Conservation (phyloP, 208 protist genomes). For the Trypanosoma boissoni region DNA sequence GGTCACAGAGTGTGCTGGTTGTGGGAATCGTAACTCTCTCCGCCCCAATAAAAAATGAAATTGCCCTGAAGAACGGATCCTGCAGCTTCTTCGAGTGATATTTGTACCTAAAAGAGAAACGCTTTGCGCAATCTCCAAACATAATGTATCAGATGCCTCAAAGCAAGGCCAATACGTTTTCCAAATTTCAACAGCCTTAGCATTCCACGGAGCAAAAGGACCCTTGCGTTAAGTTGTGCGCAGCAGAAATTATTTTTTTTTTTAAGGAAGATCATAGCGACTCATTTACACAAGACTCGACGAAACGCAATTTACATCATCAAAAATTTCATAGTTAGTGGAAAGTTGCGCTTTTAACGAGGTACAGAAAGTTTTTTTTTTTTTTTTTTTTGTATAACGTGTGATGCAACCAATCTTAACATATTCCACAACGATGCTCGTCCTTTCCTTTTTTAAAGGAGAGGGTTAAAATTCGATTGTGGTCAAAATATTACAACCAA, state of each 20-base stretch:
- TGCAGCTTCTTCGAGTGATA: slow-evolving; percentile 97
- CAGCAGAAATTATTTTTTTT: slow-evolving; percentile 88
- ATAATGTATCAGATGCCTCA: slow-evolving; percentile 69
- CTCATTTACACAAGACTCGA: slow-evolving; percentile 74
- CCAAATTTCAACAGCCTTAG: slow-evolving; percentile 44
- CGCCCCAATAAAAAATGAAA: slow-evolving; percentile 88
- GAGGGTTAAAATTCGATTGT: slow-evolving; percentile 91
- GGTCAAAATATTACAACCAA: slow-evolving; percentile 76
- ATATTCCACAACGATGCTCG: slow-evolving; percentile 87
- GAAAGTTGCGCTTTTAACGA: slow-evolving; percentile 60
- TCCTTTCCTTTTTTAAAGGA: slow-evolving; percentile 90
- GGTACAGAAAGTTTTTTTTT: slow-evolving; percentile 89
- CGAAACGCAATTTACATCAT: slow-evolving; percentile 39
- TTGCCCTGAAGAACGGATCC: slow-evolving; percentile 92
- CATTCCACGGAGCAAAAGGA: slow-evolving; percentile 72
- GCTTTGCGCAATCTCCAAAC: slow-evolving; percentile 88
- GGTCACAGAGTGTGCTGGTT: slow-evolving; percentile 82
- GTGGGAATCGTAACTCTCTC: slow-evolving; percentile 89
- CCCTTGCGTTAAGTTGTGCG: slow-evolving; percentile 44
- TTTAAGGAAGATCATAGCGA: slow-evolving; percentile 65
- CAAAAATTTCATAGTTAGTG: slow-evolving; percentile 39
- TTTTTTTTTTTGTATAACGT: slow-evolving; percentile 90
- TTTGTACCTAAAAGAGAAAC: slow-evolving; percentile 91
- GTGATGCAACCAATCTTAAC: slow-evolving; percentile 58
- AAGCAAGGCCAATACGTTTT: slow-evolving; percentile 62